phyloP scores from a whole-genome alignment of 371 early-diverging fungal genomes.

The Dentiscutata heterogama region DNA sequence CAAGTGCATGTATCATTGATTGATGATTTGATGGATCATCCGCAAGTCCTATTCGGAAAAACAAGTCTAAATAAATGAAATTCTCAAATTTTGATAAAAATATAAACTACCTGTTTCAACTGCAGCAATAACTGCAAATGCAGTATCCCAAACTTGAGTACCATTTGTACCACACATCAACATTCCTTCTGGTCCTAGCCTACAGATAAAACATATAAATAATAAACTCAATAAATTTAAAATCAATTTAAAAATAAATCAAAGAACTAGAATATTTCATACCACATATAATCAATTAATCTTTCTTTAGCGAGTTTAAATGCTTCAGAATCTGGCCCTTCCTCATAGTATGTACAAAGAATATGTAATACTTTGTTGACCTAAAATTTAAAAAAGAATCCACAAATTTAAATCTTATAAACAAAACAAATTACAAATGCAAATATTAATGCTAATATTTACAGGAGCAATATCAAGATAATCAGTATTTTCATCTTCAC shows the following conservation, averaged over 20 bases:
- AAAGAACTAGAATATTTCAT: slow-evolving; percentile 10
- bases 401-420: slow-evolving; percentile 3
- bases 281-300: slow-evolving; percentile 89
- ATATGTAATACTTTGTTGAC: slow-evolving; percentile 95
- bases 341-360: slow-evolving; percentile 83
- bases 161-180: slow-evolving; percentile 98
- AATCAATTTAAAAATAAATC: background rate
- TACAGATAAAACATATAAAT: slow-evolving; percentile 1
- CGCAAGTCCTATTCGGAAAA: slow-evolving; percentile 68
- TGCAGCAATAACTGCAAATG: slow-evolving; percentile 87
- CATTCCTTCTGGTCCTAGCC: slow-evolving; percentile 91
- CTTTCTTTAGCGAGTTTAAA: slow-evolving; percentile 83
- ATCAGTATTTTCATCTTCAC: slow-evolving; percentile 93
- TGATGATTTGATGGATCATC: slow-evolving; percentile 74
- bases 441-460: background rate
- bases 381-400: slow-evolving; percentile 43
- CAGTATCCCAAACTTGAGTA: slow-evolving; percentile 97
- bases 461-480: slow-evolving; percentile 92
- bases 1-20: slow-evolving; percentile 73
- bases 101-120: slow-evolving; percentile 62
- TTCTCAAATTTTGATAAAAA: background rate
- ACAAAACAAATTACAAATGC: background rate
- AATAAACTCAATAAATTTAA: slow-evolving; percentile 18
- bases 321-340: slow-evolving; percentile 85
- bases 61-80: slow-evolving; percentile 31